Conservation (phyloP, 2,329 filamentous ascomycete genomes). For the Calonectria pseudoturangicola region DNA sequence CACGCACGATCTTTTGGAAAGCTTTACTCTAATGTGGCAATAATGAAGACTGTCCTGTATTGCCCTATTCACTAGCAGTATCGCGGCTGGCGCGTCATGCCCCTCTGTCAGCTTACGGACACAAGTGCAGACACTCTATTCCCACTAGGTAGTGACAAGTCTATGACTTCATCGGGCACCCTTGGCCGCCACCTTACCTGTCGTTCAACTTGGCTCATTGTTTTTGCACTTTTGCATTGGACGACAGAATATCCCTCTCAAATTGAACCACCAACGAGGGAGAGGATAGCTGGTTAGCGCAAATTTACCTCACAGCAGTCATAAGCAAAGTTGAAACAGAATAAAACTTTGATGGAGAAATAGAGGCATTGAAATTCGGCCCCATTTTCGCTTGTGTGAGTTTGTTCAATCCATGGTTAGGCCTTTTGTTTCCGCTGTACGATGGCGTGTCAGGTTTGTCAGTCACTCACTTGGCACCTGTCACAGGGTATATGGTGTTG, state of each 20-base stretch:
- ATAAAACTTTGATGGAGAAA: too few species aligned
- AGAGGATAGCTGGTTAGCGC: too few species aligned
- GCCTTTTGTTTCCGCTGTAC: too few species aligned
- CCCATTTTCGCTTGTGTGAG: too few species aligned
- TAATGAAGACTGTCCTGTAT: too few species aligned
- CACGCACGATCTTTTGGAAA: not conserved
- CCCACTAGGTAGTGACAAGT: not conserved
- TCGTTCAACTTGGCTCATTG: not conserved
- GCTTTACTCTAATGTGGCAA: not conserved
- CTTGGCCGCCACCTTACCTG: not conserved
- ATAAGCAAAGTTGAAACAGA: too few species aligned
- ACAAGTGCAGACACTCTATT: constrained; percentile 7
- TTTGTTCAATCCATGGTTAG: too few species aligned
- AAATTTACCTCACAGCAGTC: too few species aligned
- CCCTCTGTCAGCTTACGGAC: constrained; percentile 12
- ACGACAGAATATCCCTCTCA: not conserved
- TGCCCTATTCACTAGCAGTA: not conserved
- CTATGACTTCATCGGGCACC: constrained; percentile 36
- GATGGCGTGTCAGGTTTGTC: too few species aligned
- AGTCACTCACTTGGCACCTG: not conserved
- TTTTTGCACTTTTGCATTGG: not conserved
- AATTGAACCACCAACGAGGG: not conserved
- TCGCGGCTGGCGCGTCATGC: constrained; percentile 1
- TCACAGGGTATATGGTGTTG: not conserved
- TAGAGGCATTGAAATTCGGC: too few species aligned